Percentiles rank a stretch among this genome's conserved stretches.
These are phyloP conservation scores for Gracilariopsis chorda DNA, from an alignment of 23 red algal genomes.

Conservation along the genomic window DNA sequence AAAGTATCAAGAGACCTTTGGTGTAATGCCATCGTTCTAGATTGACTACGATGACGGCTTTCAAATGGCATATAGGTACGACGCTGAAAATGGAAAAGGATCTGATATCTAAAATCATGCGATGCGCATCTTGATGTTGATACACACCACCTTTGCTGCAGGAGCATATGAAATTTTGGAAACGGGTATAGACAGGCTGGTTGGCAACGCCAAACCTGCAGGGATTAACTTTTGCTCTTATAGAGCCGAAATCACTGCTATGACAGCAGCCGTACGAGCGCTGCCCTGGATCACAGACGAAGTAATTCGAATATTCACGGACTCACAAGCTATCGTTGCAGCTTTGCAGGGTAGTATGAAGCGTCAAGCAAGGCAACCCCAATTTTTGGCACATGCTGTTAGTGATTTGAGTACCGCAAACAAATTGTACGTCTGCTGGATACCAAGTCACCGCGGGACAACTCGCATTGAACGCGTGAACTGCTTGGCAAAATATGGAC, in stretches of 20 bases:
- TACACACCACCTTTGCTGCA: too few relatives aligned
- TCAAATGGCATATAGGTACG: too few relatives aligned
- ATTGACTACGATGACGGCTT: too few relatives aligned
- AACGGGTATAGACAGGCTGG: background rate
- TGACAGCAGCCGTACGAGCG: background rate
- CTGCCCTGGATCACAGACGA: background rate
- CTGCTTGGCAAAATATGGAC: background rate
- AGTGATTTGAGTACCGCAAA: background rate
- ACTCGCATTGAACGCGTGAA: background rate
- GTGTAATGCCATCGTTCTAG: too few relatives aligned
- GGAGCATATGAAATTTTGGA: background rate
- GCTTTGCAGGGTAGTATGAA: background rate
- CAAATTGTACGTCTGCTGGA: background rate
- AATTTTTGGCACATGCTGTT: background rate
- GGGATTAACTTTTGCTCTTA: background rate
- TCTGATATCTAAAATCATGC: too few relatives aligned
- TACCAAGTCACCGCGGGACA: background rate
- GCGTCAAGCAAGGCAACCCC: background rate
- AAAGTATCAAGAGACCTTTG: too few relatives aligned
- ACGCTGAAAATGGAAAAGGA: too few relatives aligned
- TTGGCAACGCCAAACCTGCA: background rate
- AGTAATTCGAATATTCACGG: background rate
- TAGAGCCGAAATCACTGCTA: background rate
- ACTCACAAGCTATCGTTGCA: background rate
- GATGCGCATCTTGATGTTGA: too few relatives aligned